A percentile compares a stretch with the other conserved stretches of the same genome.
phyloP scores from a whole-genome alignment of 139 green algal species.

The Edaphochlamys debaryana region DNA sequence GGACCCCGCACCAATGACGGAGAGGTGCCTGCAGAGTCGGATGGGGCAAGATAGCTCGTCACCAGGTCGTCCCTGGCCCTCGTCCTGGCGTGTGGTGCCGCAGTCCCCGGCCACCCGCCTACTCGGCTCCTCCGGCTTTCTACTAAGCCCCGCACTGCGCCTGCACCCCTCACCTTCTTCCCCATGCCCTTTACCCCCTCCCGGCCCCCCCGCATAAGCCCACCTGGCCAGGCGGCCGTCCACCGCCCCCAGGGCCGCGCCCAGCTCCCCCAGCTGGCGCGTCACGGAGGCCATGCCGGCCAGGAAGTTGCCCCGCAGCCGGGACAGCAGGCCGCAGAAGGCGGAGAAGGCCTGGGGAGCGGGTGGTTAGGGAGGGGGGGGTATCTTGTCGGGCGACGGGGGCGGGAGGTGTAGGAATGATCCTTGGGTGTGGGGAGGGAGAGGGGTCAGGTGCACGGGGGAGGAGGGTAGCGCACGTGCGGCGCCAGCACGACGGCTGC shows the following conservation, averaged over 20 bases:
- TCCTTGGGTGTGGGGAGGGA: no score
- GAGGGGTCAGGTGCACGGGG: no score
- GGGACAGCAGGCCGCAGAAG: not conserved
- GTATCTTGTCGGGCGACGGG: no score
- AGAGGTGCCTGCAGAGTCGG: slow-evolving; percentile 2
- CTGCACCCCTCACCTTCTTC: no score
- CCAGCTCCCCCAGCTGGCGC: not conserved
- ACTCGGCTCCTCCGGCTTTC: no score
- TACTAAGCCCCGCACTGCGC: not conserved
- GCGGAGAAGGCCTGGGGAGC: not conserved
- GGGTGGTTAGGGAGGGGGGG: not conserved
- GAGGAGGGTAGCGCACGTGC: no score
- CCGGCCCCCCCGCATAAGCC: not conserved
- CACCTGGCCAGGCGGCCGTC: not conserved
- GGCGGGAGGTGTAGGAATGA: no score
- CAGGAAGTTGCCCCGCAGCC: slow-evolving; percentile 5
- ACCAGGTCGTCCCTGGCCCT: no score
- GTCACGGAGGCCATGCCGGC: not conserved
- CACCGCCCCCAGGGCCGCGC: not conserved
- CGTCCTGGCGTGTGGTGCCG: no score
- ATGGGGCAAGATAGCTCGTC: not conserved
- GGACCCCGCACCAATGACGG: not conserved
- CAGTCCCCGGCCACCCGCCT: no score
- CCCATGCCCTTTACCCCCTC: no score
- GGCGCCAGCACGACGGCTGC: no score